Evolutionary conservation across 1,139 yeast species (phyloP).

Genomic region (Geotrichum klebahnii): DNA sequence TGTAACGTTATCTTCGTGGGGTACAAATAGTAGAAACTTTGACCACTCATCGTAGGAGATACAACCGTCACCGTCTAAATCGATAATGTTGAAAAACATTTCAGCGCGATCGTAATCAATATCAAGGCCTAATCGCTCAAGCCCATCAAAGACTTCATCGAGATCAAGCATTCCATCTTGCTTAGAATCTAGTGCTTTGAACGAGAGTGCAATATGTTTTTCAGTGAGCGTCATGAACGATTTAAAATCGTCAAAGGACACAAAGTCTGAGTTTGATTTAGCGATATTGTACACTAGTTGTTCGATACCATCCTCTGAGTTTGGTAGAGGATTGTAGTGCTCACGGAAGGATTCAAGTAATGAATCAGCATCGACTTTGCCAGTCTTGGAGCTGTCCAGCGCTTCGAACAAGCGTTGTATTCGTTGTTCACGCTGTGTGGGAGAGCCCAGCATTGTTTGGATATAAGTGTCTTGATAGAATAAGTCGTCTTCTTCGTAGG

Average conservation of each 20-base stretch:
- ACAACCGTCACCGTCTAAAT: slow-evolving; percentile 58
- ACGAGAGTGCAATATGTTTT: slow-evolving; percentile 65
- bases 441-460: slow-evolving; percentile 12
- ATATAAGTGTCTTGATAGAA: background rate
- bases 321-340: slow-evolving; percentile 48
- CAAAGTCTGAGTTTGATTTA: slow-evolving; percentile 51
- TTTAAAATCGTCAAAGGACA: slow-evolving; percentile 61
- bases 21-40: slow-evolving; percentile 75
- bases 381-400: slow-evolving; percentile 28
- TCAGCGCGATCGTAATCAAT: slow-evolving; percentile 56
- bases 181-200: slow-evolving; percentile 65
- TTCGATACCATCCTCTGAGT: slow-evolving; percentile 57
- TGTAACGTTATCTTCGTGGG: slow-evolving; percentile 58
- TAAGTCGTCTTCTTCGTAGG: background rate
- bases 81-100: slow-evolving; percentile 57
- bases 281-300: slow-evolving; percentile 56
- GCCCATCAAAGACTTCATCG: slow-evolving; percentile 62
- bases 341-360: slow-evolving; percentile 27
- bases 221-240: slow-evolving; percentile 61
- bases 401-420: slow-evolving; percentile 34
- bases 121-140: slow-evolving; percentile 49
- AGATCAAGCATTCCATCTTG: slow-evolving; percentile 68
- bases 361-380: slow-evolving; percentile 27
- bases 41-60: slow-evolving; percentile 85
- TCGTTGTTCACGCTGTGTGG: slow-evolving; percentile 36